A percentile compares a stretch with the other conserved stretches of the same genome.
Conservation (phyloP, 768 basidiomycete genomes). For the Lactarius psammicola region DNA sequence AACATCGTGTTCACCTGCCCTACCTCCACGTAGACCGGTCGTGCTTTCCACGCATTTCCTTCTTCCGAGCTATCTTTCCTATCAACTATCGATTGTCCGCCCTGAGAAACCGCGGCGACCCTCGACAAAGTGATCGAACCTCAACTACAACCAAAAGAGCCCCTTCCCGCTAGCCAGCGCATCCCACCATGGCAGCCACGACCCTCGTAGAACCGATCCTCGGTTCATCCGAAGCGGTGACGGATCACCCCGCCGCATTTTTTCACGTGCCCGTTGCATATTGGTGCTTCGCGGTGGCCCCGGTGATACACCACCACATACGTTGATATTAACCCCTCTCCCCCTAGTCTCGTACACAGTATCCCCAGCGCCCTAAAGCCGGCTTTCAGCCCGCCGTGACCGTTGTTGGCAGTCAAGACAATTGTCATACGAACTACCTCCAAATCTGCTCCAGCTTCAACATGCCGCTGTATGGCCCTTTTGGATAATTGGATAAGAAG, state of each 20-base stretch:
- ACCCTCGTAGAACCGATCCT: slow-evolving; percentile 37
- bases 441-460: neutral
- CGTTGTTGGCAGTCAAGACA: neutral
- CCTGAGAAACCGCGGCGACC: slow-evolving; percentile 41
- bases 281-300: slow-evolving; percentile 29
- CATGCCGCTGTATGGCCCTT: neutral
- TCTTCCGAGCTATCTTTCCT: slow-evolving; percentile 48
- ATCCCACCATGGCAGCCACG: slow-evolving; percentile 30
- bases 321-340: slow-evolving; percentile 5
- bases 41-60: slow-evolving; percentile 53
- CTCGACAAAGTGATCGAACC: slow-evolving; percentile 44
- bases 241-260: slow-evolving; percentile 33
- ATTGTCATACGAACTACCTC: slow-evolving; percentile 3
- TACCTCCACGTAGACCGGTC: slow-evolving; percentile 53
- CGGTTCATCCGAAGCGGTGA: slow-evolving; percentile 43
- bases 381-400: neutral
- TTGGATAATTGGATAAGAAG: neutral
- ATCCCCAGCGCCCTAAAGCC: neutral
- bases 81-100: slow-evolving; percentile 39
- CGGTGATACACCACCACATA: slow-evolving; percentile 16
- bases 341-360: neutral
- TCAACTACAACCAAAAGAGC: slow-evolving; percentile 58
- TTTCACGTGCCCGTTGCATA: slow-evolving; percentile 32
- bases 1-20: slow-evolving; percentile 26
- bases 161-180: slow-evolving; percentile 37